Conservation (phyloP, 2,329 filamentous ascomycete genomes). For the Calonectria leucothoes region DNA sequence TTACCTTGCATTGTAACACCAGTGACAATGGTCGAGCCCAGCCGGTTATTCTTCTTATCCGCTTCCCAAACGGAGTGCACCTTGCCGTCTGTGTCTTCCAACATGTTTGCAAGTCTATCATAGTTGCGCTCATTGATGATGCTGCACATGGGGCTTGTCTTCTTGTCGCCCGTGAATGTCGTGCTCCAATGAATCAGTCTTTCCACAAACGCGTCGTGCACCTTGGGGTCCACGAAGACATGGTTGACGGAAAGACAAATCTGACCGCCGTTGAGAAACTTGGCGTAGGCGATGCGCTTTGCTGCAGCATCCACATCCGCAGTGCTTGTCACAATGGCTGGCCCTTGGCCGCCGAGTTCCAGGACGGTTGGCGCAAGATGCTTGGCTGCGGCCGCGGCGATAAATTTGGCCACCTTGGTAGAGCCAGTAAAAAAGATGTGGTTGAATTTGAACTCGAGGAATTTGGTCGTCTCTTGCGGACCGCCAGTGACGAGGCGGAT, state of each 20-base stretch:
- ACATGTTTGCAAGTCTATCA: slow-evolving; percentile 50
- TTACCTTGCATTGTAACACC: not conserved
- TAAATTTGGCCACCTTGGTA: slow-evolving; percentile 49
- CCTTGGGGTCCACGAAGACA: slow-evolving; percentile 54
- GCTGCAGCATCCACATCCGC: slow-evolving; percentile 57
- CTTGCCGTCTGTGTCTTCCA: slow-evolving; percentile 51
- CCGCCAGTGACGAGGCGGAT: slow-evolving; percentile 51
- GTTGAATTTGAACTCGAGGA: slow-evolving; percentile 53
- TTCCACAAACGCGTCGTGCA: slow-evolving; percentile 49
- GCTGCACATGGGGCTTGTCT: slow-evolving; percentile 20
- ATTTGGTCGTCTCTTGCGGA: slow-evolving; percentile 48
- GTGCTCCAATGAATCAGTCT: slow-evolving; percentile 32
- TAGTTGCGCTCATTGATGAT: slow-evolving; percentile 58
- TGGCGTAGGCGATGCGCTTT: slow-evolving; percentile 55
- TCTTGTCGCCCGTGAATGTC: not conserved
- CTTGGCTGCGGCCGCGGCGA: slow-evolving; percentile 55
- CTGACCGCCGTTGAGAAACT: slow-evolving; percentile 55
- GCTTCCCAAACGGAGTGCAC: slow-evolving; percentile 29
- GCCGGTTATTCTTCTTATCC: not conserved
- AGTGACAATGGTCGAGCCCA: not conserved
- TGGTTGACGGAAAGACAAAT: slow-evolving; percentile 50
- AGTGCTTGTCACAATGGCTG: slow-evolving; percentile 54
- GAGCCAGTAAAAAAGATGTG: slow-evolving; percentile 61
- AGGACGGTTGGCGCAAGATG: slow-evolving; percentile 57
- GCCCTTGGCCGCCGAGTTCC: slow-evolving; percentile 59